phyloP scores from a whole-genome alignment of 345 rosid genomes.

The Crucihimalaya himalaica region DNA sequence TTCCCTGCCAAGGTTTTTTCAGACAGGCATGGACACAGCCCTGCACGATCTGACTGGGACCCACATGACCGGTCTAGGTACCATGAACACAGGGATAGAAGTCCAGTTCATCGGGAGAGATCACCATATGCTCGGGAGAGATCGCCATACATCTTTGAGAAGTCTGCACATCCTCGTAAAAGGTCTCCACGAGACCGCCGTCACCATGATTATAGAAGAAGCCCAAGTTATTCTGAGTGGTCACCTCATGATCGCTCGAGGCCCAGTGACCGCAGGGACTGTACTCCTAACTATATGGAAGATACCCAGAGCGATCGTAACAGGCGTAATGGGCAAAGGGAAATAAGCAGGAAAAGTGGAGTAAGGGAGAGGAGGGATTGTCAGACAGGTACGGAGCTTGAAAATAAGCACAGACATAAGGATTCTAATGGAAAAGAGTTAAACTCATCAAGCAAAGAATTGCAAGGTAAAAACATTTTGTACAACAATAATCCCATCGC shows the following conservation, averaged over 20 bases:
- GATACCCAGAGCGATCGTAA: conserved; percentile 62
- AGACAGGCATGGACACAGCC: conserved; percentile 83
- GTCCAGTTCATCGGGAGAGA: conserved; percentile 62
- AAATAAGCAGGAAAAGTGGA: conserved; percentile 61
- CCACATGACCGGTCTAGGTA: conserved; percentile 69
- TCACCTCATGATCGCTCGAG: conserved; percentile 61
- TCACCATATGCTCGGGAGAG: conserved; percentile 51
- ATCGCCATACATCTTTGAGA: conserved; percentile 55
- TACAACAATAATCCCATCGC: conserved; percentile 41
- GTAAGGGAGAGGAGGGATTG: conserved; percentile 60
- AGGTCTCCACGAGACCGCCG: conserved; percentile 80
- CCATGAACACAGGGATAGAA: conserved; percentile 67
- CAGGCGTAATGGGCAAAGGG: conserved; percentile 50
- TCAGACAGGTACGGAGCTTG: conserved; percentile 54
- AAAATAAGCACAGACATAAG: conserved; percentile 55
- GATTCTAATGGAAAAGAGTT: conserved; percentile 55
- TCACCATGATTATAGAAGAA: conserved; percentile 72
- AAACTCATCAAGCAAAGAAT: conserved; percentile 50
- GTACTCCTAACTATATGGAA: conserved; percentile 59
- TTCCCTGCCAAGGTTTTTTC: conserved; percentile 64
- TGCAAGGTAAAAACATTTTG: conserved; percentile 51
- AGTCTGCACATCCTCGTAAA: conserved; percentile 54
- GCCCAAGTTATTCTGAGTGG: conserved; percentile 70
- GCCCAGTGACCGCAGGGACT: conserved; percentile 66
- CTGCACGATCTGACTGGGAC: conserved; percentile 69